A percentile compares a stretch with the other conserved stretches of the same genome.
Evolutionary conservation across 305 asterid species (phyloP).

Genomic region (Fraxinus floribunda): DNA sequence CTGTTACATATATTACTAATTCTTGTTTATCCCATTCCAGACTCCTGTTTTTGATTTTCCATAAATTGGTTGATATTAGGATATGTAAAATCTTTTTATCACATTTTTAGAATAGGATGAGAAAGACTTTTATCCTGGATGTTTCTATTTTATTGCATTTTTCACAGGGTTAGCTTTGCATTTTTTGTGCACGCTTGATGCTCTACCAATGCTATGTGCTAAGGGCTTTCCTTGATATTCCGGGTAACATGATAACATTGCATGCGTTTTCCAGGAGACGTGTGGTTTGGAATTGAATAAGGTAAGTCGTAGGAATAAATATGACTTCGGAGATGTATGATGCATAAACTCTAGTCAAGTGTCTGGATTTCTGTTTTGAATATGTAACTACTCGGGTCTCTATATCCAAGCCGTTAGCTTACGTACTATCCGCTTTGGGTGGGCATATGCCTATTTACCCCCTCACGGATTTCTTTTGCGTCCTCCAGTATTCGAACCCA

Average conservation of each 20-base stretch:
- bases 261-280: not conserved
- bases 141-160: not conserved
- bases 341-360: not conserved
- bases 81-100: not conserved
- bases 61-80: slow-evolving; percentile 8
- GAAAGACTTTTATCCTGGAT: not conserved
- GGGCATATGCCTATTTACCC: not conserved
- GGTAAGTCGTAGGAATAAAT: not conserved
- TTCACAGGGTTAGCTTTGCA: not conserved
- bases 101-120: not conserved
- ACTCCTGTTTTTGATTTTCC: not conserved
- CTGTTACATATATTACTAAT: slow-evolving; percentile 7
- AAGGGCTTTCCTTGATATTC: not conserved
- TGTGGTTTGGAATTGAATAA: not conserved
- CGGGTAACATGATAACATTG: not conserved
- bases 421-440: not conserved
- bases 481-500: not conserved
- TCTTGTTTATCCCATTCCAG: not conserved
- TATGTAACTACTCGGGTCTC: not conserved
- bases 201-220: not conserved
- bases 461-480: not conserved
- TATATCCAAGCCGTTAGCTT: not conserved
- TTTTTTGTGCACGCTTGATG: not conserved
- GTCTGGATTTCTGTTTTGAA: not conserved
- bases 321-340: not conserved